Evolutionary conservation across 1,139 yeast genomes (phyloP), one percentile per base, ranked within the genome.

Genomic region (Zygotorulaspora mrakii): DNA sequence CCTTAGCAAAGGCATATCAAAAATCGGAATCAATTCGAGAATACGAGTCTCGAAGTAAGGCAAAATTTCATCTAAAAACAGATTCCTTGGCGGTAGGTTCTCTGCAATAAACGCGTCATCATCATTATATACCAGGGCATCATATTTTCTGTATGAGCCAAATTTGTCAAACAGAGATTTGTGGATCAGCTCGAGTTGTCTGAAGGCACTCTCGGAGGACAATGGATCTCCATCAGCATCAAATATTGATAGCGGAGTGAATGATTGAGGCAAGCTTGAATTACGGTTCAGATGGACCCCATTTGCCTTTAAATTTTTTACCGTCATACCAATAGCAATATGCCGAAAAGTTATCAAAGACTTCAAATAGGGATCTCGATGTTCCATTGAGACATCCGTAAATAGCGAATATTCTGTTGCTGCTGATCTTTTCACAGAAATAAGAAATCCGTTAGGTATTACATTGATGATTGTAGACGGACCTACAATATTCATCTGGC

Each of bases 401-500:
- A 56, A 50, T 3, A 52, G 40, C 2, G 55, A 42, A 39, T 49
- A 50, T 33, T 49, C 39, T 6, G 52, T 48, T n/a, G 51, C 42
- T 7, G 62, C 54, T 0, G 63, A 58, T 31, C 63, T 49, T 30
- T 59, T 59, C 3, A 54, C 41, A 13, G 46, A 50, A 3, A 58
- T 35, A 26, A 48, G 48, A 9, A 39, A 35, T 1, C 61, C 61
- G 29, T 43, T 42, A 2, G 63, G 62, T 2, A 51, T 45, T 23
- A 57, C 28, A 40, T 55, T 47, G n/a, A 57, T 43, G n/a, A 7
- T 3, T 12, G 6, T 10, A 9, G 22, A 23, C 9, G 22, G 6
- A 20, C 6, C 22, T 20, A 20, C n/a, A n/a, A n/a, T n/a, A n/a
- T n/a, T n/a, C n/a, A n/a, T n/a, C n/a, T n/a, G n/a, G n/a, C n/a